Base-by-base conservation (phyloP, 1,284 basidiomycete genomes). In the Ganoderma sinense region DNA sequence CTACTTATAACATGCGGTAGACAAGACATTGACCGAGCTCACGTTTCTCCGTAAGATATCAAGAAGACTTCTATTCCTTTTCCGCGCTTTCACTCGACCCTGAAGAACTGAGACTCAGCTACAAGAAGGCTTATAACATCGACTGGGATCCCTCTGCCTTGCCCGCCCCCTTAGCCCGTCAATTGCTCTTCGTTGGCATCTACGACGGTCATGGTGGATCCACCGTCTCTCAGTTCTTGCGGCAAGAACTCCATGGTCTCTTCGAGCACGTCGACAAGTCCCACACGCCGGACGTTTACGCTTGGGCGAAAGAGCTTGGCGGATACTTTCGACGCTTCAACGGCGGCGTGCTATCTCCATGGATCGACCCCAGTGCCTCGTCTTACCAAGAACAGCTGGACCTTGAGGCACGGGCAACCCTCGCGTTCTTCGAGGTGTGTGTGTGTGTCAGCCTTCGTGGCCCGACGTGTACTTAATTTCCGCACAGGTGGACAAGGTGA, bases 291-390 rank as follows among this genome's bases (percentile, higher is more conserved):
- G 91, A 94, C 29, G 82, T 95, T n/a, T 91, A 90, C 68, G 84
- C 85, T 8, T 94, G 91, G 88, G 89, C 93, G 60, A 92, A 92
- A 73, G 88, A 92, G 75, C 79, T 92, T 2, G 94, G 94, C 8
- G 96, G 96, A 5, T 98, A 97, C 80, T 96, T 97, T 79, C 93
- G 91, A 76, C 89, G 96, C 45, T 97, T 94, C 81, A 85, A 84
- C 72, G 96, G 96, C 6, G 96, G 96, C 11, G 88, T 84, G 2
- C 82, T 97, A 20, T 79, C 86, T 10, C 91, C 92, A 16, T 95
- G 93, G 93, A 83, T 89, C 62, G 78, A 84, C 16, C 75, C 76
- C 10, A 75, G 68, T 64, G 77, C 80, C 40, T 78, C 81, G 8
- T 82, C 84, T 60, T 80, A 80, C 65, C 78, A 83, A 31, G 84